A percentile compares a stretch with the other conserved stretches of the same genome.
These are phyloP conservation scores for Fragosphaeria purpurea DNA, from an alignment of 2,329 filamentous ascomycete genomes.

Conservation along the genomic window DNA sequence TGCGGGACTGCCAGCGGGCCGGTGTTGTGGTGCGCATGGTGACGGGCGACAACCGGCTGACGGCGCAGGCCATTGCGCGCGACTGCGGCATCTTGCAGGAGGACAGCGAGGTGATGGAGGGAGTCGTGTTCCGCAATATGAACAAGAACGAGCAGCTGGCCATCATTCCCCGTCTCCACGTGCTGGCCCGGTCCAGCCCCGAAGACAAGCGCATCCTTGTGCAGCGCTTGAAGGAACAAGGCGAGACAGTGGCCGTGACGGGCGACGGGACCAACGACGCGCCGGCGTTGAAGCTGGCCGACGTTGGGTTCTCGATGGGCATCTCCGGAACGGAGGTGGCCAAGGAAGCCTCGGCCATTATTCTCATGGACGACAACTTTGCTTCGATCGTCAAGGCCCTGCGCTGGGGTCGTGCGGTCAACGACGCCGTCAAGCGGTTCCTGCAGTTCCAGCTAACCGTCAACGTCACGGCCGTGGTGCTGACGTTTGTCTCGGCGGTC, in stretches of 20 bases:
- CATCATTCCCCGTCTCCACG: conserved; percentile 59
- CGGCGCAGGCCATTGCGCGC: conserved; percentile 66
- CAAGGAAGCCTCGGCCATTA: conserved; percentile 76
- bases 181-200: conserved; percentile 64
- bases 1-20: conserved; percentile 61
- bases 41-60: conserved; percentile 72
- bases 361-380: conserved; percentile 83
- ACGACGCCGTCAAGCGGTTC: conserved; percentile 69
- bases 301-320: conserved; percentile 80
- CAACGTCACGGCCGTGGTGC: conserved; percentile 79
- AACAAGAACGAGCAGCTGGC: conserved; percentile 54
- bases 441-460: conserved; percentile 73
- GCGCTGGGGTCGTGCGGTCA: conserved; percentile 70
- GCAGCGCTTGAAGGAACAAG: conserved; percentile 58
- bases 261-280: conserved; percentile 80
- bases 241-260: conserved; percentile 72
- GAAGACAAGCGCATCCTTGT: conserved; percentile 70
- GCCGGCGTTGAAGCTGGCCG: conserved; percentile 68
- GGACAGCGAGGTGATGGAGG: conserved; percentile 65
- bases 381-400: conserved; percentile 76
- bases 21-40: conserved; percentile 79
- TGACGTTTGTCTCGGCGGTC: conserved; percentile 83
- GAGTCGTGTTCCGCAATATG: conserved; percentile 66
- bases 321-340: conserved; percentile 75
- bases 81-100: conserved; percentile 67